Evolutionary conservation across 495 filamentous ascomycete species (phyloP), one percentile per base, ranked within the genome.

Genomic region (Penicillium herquei): DNA sequence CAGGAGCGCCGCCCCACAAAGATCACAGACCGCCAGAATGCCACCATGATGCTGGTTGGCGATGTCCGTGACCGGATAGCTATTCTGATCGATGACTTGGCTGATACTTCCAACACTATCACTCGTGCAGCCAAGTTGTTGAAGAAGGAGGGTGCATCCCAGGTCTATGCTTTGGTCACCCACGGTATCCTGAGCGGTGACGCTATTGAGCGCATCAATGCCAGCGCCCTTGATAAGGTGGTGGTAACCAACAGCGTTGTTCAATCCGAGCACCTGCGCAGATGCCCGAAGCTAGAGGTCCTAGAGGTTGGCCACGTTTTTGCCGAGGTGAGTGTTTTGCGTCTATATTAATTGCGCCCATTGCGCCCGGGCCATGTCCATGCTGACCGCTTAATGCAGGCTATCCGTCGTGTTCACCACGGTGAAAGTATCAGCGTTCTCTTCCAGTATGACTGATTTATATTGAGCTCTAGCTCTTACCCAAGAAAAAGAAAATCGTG

Each of bases 11-110:
- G 94, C 33, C 91, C 92, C n/a, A 97, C 91, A 39, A 87, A 88
- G 52, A 92, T 95, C 70, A 89, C 86, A 13, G 91, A 96, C 68
- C 87, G 91, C 39, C 94, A 96, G 71, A 96, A 97, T 72, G 93
- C 94, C 13, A 90, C 90, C 33, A 98, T 98, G 94, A 96, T 98
- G 89, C 82, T 98, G 18, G 95, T 98, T 7, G 94, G 94, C 50
- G 84, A 96, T 65, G 90, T 98, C 18, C 78, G 81, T 13, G 81
- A 85, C 43, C 87, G 89, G 55, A 88, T 88, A 46, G 85, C 91
- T 41, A 96, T 98, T 64, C 76, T 98, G 43, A 83, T 98, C 58
- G 94, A 98, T 70, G 94, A 98, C 66, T 81, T 98, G 58, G 92
- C 88, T 17, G 94, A 98, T 62, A 98, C 94, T 6, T 92, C 87